Evolutionary conservation across 2,329 filamentous ascomycete species (phyloP), one percentile per base, ranked within the genome.

Genomic region (Podosphaera aphanis): DNA sequence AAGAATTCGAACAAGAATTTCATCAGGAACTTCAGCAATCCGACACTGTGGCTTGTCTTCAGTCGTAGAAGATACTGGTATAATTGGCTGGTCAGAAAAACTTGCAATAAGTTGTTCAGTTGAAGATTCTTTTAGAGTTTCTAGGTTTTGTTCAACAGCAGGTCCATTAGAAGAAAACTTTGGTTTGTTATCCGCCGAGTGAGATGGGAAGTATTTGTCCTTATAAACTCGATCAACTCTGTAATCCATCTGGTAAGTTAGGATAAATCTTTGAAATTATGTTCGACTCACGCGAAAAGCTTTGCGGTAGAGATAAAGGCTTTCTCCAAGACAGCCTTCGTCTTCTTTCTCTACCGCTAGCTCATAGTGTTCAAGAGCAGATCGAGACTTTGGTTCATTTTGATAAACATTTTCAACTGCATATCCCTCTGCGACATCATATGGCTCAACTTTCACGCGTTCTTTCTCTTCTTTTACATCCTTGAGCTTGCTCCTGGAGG

Each of bases 351-450:
- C 81, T 47, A 93, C 86, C 2, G 88, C 90, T 58, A 74, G 75
- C 60, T 95, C 90, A 56, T 90, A 95, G 60, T 93, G 83, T 55
- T 95, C 90, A 15, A 98, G 63, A 0, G 90, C 90, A 10, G 86
- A 82, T 19, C 67, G 66, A 3, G 81, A 23, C 15, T 53, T 53
- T 3, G 43, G 48, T 20, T 38, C 48, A n/a, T 53, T 46, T 15
- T 11, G 47, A 13, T 42, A 21, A 4, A 35, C 43, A 8, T 29
- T 31, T 18, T 15, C 19, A 25, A 23, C 23, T 1, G 8, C 23
- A 19, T 7, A 11, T 27, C 20, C 35, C 16, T 18, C 5, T 21
- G 20, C 13, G 7, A 11, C 15, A 27, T 5, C 11, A 15, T 20
- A 11, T 6, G 21, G 19, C 10, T 20, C n/a, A 8, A 44, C 23